Conservation (phyloP, 352 stramenopile genomes). For the Thraustochytrium striatum region DNA sequence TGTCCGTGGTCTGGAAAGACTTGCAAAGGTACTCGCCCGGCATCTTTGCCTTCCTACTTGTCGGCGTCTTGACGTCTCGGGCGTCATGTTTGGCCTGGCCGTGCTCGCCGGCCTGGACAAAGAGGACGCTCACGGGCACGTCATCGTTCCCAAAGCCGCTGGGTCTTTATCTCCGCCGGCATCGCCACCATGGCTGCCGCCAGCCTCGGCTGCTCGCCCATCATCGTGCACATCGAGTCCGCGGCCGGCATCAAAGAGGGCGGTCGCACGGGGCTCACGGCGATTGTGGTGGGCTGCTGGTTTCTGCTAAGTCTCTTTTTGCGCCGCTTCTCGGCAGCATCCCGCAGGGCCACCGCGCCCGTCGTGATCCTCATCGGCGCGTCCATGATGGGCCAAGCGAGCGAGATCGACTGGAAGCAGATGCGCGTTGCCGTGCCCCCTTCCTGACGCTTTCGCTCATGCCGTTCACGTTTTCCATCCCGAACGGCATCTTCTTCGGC, state of each 20-base stretch:
- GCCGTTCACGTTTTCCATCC: conserved; percentile 70
- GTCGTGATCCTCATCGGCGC: conserved; percentile 66
- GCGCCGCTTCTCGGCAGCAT: conserved; percentile 65
- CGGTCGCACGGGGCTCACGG: conserved; percentile 62
- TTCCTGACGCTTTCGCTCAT: conserved; percentile 70
- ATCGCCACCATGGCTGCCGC: conserved; percentile 59
- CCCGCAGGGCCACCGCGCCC: conserved; percentile 62
- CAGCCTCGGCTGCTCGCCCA: conserved; percentile 56
- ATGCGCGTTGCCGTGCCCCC: conserved; percentile 59
- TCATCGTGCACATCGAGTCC: conserved; percentile 61
- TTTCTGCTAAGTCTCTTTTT: conserved; percentile 68
- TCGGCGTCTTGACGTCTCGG: conserved; percentile 62
- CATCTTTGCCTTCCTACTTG: conserved; percentile 58
- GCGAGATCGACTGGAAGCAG: conserved; percentile 64
- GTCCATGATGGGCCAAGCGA: conserved; percentile 61
- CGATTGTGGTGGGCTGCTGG: conserved; percentile 60
- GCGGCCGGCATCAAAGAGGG: conserved; percentile 60
- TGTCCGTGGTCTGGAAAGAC: conserved; percentile 51
- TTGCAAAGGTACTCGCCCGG: conserved; percentile 52
- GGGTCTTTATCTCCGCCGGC: conserved; percentile 57
- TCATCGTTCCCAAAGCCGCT: conserved; percentile 56
- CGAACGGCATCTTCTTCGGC: conserved; percentile 57
- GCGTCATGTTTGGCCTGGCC: conserved; percentile 61
- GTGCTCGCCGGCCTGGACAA: conserved; percentile 54
- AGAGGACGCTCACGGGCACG: conserved; percentile 56